These are phyloP conservation scores for Amaranthus palmeri DNA, from an alignment of 148 eudicot genomes.

Conservation along the genomic window DNA sequence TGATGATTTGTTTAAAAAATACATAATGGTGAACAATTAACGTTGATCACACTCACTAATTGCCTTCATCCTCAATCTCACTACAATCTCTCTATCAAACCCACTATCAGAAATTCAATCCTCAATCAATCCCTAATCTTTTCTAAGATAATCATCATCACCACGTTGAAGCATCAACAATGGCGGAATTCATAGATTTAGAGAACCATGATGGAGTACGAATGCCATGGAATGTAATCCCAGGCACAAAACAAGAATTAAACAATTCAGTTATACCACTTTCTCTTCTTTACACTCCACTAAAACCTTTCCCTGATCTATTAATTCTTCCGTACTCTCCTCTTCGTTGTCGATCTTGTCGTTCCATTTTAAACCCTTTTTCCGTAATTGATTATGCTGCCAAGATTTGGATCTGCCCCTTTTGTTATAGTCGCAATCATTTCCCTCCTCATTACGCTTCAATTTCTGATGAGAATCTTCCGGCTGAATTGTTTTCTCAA, in stretches of 20 bases:
- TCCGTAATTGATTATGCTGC: constrained; percentile 69
- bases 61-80: not conserved
- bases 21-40: no score
- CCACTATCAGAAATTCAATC: not conserved
- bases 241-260: constrained; percentile 73
- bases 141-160: not conserved
- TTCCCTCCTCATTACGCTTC: constrained; percentile 70
- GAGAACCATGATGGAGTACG: constrained; percentile 78
- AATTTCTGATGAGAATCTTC: constrained; percentile 68
- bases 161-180: constrained; percentile 18
- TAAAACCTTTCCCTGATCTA: constrained; percentile 52
- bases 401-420: constrained; percentile 92
- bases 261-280: constrained; percentile 54
- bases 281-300: constrained; percentile 76
- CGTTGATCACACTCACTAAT: not conserved
- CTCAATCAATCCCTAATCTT: not conserved
- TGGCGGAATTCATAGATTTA: constrained; percentile 74
- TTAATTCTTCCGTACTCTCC: constrained; percentile 79
- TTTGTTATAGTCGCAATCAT: constrained; percentile 70
- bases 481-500: constrained; percentile 76
- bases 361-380: constrained; percentile 82
- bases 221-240: constrained; percentile 97
- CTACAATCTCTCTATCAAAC: not conserved
- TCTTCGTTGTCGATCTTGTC: constrained; percentile 79
- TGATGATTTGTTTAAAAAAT: no score